phyloP scores from a whole-genome alignment of 352 stramenopile species.

The Globisporangium polare region DNA sequence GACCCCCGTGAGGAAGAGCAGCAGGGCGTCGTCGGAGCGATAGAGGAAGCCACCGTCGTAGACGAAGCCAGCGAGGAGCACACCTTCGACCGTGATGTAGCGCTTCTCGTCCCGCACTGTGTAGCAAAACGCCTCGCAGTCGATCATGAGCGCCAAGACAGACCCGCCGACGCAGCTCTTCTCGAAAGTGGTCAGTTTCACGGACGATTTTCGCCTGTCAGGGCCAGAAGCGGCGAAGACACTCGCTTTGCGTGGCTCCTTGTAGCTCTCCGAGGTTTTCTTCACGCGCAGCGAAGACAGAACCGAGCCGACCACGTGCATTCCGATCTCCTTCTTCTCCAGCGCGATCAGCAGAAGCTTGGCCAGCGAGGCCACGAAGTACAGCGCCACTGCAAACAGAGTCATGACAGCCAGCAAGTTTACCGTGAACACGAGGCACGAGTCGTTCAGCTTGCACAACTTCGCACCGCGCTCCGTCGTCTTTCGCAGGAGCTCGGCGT shows the following conservation, averaged over 20 bases:
- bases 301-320: neutral
- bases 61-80: neutral
- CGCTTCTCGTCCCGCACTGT: neutral
- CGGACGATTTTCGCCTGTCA: neutral
- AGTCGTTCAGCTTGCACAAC: neutral
- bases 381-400: neutral
- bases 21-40: neutral
- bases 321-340: neutral
- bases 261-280: neutral
- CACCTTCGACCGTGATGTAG: neutral
- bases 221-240: neutral
- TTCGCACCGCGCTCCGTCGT: neutral
- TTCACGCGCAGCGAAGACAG: neutral
- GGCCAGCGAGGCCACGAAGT: neutral
- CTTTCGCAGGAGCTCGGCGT: neutral
- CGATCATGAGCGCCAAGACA: neutral
- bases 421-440: neutral
- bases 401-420: neutral
- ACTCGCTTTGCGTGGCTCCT: neutral
- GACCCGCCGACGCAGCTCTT: neutral
- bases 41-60: neutral
- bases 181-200: neutral
- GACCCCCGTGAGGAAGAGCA: neutral
- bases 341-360: neutral
- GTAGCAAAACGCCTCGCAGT: neutral